Conservation (phyloP, 164 flowering plant genomes). For the Aristolochia contorta region DNA sequence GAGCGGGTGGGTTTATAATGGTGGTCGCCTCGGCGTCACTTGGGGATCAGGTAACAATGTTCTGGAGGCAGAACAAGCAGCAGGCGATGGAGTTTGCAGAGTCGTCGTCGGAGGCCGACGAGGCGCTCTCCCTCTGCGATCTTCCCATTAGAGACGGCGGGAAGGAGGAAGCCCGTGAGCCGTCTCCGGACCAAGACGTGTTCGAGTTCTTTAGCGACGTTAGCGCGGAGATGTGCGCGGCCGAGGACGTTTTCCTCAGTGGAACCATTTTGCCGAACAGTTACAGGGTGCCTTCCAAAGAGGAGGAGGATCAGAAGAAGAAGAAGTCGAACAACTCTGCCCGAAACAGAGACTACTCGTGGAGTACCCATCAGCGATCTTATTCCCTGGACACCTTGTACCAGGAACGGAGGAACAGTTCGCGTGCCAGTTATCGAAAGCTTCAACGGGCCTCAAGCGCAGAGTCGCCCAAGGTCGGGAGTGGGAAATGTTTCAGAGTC, state of each 20-base stretch:
- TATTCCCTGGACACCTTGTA: background rate
- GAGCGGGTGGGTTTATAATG: too few species aligned
- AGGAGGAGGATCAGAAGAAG: background rate
- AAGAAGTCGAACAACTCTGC: background rate
- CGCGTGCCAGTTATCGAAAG: background rate
- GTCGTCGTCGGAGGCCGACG: constrained; percentile 10
- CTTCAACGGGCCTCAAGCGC: constrained; percentile 1
- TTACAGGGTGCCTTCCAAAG: background rate
- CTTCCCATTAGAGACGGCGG: constrained; percentile 13
- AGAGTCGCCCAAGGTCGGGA: background rate
- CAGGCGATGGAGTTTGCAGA: background rate
- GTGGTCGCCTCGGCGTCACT: too few species aligned
- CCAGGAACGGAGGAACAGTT: background rate
- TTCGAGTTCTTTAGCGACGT: constrained; percentile 44
- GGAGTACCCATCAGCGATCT: background rate
- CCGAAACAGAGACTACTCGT: too few species aligned
- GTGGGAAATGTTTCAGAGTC: background rate
- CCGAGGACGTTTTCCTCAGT: constrained; percentile 46
- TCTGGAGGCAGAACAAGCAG: background rate
- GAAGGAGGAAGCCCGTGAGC: background rate
- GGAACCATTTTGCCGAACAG: constrained; percentile 40
- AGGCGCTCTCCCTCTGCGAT: constrained; percentile 25
- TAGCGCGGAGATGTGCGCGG: constrained; percentile 28
- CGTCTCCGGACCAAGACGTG: constrained; percentile 19
- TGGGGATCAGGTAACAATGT: background rate